Evolutionary conservation across 2,329 filamentous ascomycete species (phyloP), one percentile per base, ranked within the genome.

Genomic region (Tolypocladium ovalisporum): DNA sequence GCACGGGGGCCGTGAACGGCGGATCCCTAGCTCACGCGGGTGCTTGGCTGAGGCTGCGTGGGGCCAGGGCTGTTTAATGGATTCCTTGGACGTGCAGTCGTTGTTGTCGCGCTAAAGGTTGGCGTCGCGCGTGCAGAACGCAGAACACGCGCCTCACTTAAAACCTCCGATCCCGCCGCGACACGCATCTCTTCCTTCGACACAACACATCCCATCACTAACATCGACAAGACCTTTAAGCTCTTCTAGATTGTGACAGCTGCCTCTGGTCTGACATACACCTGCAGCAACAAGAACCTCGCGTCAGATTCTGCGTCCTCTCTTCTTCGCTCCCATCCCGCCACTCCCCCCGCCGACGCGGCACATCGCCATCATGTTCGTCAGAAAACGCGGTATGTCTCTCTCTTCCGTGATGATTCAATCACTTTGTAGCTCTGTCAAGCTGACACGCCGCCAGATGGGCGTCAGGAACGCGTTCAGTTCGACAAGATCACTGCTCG

Each of bases 401-500:
- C 58, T 54, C 47, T 56, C 17, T 15, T 8, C 47, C 47, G 29
- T 35, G 29, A 15, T 17, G 29, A 10, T 52, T 35, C 29, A 13
- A 15, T n/a, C 29, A 22, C 29, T 17, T 3, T 2, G 27, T n/a
- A 34, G 17, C 29, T 9, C 9, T 51, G 4, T 3, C 47, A 35
- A 42, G 54, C 70, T 76, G 58, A 74, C 66, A 10, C 29, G 27
- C 12, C 22, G 19, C 13, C 57, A 97, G 94, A 99, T 83, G 93
- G 93, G 78, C 94, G 94, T 81, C 96, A 97, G 81, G 94, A 99
- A 83, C 94, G 94, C 75, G 94, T 99, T 64, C 94, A 99, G 75
- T 99, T 99, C 80, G 94, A 99, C 83, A 99, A 99, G 81, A 99
- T 99, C 84, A 97, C 94, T 70, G 94, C 94, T 68, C 91, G 94